These are phyloP conservation scores for Aspergillus avenaceus DNA, from an alignment of 495 filamentous ascomycete species.

Conservation along the genomic window DNA sequence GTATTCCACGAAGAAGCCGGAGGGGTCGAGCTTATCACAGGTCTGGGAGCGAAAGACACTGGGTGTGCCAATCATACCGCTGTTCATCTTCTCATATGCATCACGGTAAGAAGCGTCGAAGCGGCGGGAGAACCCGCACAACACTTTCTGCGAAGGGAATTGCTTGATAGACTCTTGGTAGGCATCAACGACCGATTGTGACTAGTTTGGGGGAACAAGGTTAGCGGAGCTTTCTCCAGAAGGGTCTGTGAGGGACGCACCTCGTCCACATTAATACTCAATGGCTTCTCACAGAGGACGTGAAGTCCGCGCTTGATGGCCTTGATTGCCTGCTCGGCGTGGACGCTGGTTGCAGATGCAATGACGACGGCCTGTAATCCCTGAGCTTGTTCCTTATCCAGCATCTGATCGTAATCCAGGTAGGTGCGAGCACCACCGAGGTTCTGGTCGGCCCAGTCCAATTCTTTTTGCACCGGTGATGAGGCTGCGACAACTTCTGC, in stretches of 20 bases:
- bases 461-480: conserved; percentile 36
- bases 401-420: conserved; percentile 45
- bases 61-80: conserved; percentile 38
- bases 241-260: too few relatives aligned
- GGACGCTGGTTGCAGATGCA: conserved; percentile 39
- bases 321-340: conserved; percentile 10
- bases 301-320: conserved; percentile 31
- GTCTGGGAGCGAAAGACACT: conserved; percentile 53
- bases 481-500: conserved; percentile 47
- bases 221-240: neutral
- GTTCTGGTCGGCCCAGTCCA: conserved; percentile 38
- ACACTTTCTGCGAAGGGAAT: conserved; percentile 46
- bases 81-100: conserved; percentile 20
- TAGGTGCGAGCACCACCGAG: conserved; percentile 35
- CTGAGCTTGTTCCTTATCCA: conserved; percentile 26
- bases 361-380: conserved; percentile 47
- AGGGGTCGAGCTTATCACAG: conserved; percentile 53
- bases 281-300: conserved; percentile 52
- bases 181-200: conserved; percentile 43
- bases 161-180: conserved; percentile 20
- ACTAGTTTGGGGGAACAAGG: conserved; percentile 19
- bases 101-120: conserved; percentile 34
- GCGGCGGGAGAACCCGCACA: conserved; percentile 51
- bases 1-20: conserved; percentile 54
- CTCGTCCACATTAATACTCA: conserved; percentile 38